Conservation (phyloP, 78 protist species). For the Dictyostelium discoideum region dicty_2.7 NC_007088.5:1530001-1530500, state of each 20-base stretch:
- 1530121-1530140: neutral
- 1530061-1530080: neutral
- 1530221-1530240: conserved; percentile 11
- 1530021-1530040: conserved; percentile 17
- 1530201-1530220: neutral
- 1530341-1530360: neutral
- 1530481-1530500: neutral
- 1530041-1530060: conserved; percentile 11
- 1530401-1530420: neutral
- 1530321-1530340: conserved; percentile 5
- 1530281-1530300: conserved; percentile 35
- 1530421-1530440: neutral
- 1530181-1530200: neutral
- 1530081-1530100: neutral
- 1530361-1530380: neutral
- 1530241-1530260: conserved; percentile 2
- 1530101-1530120: neutral
- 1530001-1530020: conserved; percentile 5
- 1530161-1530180: neutral
- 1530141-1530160: neutral
- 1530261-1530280: conserved; percentile 12
- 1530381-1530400: neutral
- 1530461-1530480: neutral
- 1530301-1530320: neutral
- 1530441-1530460: conserved; percentile 18